Base-by-base conservation (phyloP, 257 asterid genomes). In the Euphrasia confusa region DNA sequence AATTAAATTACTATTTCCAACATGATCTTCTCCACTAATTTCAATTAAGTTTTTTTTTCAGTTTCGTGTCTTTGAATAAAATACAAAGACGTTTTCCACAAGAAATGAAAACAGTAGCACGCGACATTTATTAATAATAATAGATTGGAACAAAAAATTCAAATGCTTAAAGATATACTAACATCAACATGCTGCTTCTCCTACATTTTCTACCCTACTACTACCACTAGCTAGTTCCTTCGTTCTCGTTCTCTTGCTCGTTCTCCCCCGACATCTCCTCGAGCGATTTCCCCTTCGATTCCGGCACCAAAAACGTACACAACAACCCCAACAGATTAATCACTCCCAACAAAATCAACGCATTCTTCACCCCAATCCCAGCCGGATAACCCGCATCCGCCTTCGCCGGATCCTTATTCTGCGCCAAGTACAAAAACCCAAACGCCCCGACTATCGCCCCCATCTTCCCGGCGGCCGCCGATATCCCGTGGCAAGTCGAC, bases 401-500 rank as follows among this genome's bases (percentile, higher is more conserved):
- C 75, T 81, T 81, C 1, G 32, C 44, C 54, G 75, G 75, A 66
- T 84, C 85, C 13, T 50, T 64, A 53, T 66, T 75, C 69, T 81
- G 91, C 21, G 91, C 87, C 68, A 84, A 47, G 60, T 81, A 81
- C 64, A 84, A 52, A 68, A 81, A 84, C 45, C 85, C 91, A 13
- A 84, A 83, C 4, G 88, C 91, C 30, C 91, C 91, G 0, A 84
- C 53, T 17, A 84, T 84, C n/a, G 85, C 91, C 2, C 91, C 91
- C 14, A 79, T 11, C 58, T 83, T 84, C 7, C 88, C 91, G 0
- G 81, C 65, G 8, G 91, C 91, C 0, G 88, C 85, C 6, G 88
- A 84, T 64, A 84, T 77, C 0, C 91, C 91, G 10, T 84, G 91
- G 66, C 90, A 83, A 0, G 86, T 83, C 1, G 90, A 74, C 5